These are phyloP conservation scores for Combretum micranthum DNA, from an alignment of 345 rosid species.

Conservation along the genomic window DNA sequence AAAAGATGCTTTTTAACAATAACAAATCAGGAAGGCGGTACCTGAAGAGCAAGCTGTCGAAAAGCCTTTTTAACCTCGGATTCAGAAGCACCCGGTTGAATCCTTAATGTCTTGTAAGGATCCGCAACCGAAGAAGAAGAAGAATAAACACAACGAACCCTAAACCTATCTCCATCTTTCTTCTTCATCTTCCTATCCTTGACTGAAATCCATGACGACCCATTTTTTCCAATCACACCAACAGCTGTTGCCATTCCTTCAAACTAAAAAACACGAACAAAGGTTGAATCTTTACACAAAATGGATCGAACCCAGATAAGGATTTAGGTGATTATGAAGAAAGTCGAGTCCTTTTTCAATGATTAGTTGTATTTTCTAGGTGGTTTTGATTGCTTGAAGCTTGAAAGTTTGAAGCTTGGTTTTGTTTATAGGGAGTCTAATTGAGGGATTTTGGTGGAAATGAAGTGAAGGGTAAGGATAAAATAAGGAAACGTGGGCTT, in stretches of 20 bases:
- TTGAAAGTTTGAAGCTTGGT: too few relatives aligned
- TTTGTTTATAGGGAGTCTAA: too few relatives aligned
- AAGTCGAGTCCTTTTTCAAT: too few relatives aligned
- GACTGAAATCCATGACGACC: conserved; percentile 11
- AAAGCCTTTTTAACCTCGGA: conserved; percentile 90
- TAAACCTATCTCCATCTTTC: conserved; percentile 16
- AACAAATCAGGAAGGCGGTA: conserved; percentile 5
- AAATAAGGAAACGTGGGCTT: too few relatives aligned
- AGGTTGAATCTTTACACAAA: background rate
- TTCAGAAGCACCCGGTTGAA: conserved; percentile 83
- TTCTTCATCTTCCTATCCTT: conserved; percentile 18
- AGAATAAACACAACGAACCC: conserved; percentile 19
- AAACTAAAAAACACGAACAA: background rate
- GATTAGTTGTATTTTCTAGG: too few relatives aligned
- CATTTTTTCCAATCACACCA: conserved; percentile 11
- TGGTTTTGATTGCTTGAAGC: too few relatives aligned
- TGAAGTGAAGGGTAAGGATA: too few relatives aligned
- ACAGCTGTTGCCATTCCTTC: conserved; percentile 12
- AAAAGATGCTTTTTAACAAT: too few relatives aligned
- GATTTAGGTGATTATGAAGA: too few relatives aligned
- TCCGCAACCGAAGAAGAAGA: conserved; percentile 49
- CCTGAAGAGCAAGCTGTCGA: conserved; percentile 84
- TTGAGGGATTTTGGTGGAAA: too few relatives aligned
- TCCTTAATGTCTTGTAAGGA: conserved; percentile 69
- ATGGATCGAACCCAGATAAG: background rate